Base-by-base conservation (phyloP, 179 eudicot species). In the Monotropa hypopitys region DNA sequence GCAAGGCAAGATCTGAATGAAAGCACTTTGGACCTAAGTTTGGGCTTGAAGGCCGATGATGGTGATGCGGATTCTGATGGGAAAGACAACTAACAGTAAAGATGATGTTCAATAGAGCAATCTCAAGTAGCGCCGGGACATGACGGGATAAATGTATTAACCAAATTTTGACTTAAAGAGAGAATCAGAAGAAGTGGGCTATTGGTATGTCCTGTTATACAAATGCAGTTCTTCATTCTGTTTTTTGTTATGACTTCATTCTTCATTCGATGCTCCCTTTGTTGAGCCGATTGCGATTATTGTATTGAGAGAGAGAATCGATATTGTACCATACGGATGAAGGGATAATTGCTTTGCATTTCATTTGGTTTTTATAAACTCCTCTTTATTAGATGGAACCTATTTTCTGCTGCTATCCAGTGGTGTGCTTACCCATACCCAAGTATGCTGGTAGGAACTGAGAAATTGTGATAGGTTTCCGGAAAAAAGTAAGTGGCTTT, bases 1-100 rank as follows among this genome's bases (percentile, higher is more conserved):
- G 85, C 75, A 59, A 83, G 92, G 56, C 97, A 90, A 71, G 96
- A 92, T 81, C 84, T 94, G 79, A 94, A 93, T 65, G 86, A 83
- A 56, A 87, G 89, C 84, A 85, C 87, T 8, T 78, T 94, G 88
- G 95, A 91, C 77, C 81, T 92, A 85, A 86, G 92, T 86, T 71
- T 92, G 59, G 90, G 90, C 47, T 85, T 90, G 81, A 91, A 91
- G 35, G 82, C 87, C 18, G 81, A 70, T 38, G 94, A 91, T 56
- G 90, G 83, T 11, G 93, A 89, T 9, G 85, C 76, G 50, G 87
- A 89, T 70, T 83, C 95, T 6, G 88, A 86, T 81, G 78, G 82
- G 9, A 82, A 82, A 59, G 79, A 59, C 80, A 63, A 87, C 74
- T 70, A 77, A 75, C 42, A 75, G 46, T 30, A 80, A 74, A 51